Conservation (phyloP, 345 rosid genomes). For the Eucalyptus urophylla region DNA sequence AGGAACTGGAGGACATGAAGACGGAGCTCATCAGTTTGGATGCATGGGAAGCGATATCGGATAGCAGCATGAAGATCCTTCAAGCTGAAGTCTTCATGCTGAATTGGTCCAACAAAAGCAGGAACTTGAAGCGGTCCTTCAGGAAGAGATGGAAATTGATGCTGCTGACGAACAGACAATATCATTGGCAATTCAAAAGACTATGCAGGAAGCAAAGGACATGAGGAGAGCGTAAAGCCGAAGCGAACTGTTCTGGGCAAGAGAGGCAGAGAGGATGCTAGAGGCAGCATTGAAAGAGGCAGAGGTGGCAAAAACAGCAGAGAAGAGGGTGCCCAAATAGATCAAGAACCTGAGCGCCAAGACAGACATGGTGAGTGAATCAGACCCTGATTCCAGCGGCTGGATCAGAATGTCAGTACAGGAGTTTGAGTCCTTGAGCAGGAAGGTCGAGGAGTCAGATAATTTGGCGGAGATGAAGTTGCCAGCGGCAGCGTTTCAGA, state of each 20-base stretch:
- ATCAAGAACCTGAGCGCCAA: conserved; percentile 33
- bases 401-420: conserved; percentile 38
- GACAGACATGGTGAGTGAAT: background rate
- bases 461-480: conserved; percentile 25
- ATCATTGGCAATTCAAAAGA: conserved; percentile 26
- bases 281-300: conserved; percentile 24
- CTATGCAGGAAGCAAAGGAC: conserved; percentile 38
- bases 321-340: conserved; percentile 28
- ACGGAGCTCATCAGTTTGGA: conserved; percentile 16
- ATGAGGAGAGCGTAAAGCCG: conserved; percentile 36
- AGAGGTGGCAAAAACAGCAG: conserved; percentile 47
- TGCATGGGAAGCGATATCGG: conserved; percentile 14
- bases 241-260: conserved; percentile 11
- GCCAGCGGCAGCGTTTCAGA: conserved; percentile 29
- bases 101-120: background rate
- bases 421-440: conserved; percentile 40
- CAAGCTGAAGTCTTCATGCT: background rate
- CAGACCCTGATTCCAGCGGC: background rate
- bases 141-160: background rate
- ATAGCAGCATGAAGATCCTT: background rate
- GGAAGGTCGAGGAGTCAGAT: conserved; percentile 35
- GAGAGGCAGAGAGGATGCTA: conserved; percentile 35
- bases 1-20: conserved; percentile 43
- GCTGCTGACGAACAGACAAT: background rate
- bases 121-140: background rate